Percentiles rank a stretch among this genome's conserved stretches.
Conservation (phyloP, 2,329 filamentous ascomycete genomes). For the Colletotrichum sp. region DNA sequence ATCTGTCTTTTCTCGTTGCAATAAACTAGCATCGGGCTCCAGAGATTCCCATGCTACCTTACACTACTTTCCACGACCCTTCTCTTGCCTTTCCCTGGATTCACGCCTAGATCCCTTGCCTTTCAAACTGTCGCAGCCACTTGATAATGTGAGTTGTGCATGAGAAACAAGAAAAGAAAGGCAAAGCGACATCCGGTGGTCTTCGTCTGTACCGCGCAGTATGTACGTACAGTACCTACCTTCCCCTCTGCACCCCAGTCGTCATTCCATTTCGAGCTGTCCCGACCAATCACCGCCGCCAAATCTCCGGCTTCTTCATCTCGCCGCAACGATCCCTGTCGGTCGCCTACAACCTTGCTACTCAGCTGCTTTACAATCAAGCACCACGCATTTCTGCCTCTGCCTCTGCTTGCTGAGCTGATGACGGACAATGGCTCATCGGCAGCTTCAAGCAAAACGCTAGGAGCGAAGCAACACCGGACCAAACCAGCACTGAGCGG, state of each 20-base stretch:
- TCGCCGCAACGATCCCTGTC: neutral
- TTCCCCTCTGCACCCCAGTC: neutral
- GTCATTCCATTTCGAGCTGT: neutral
- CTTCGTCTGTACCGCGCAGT: neutral
- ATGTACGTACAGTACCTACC: neutral
- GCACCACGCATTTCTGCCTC: neutral
- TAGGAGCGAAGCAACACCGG: neutral
- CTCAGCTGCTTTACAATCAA: neutral
- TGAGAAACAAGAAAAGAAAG: slow-evolving; percentile 4
- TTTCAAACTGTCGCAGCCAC: neutral
- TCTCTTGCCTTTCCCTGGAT: neutral
- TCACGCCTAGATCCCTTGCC: neutral
- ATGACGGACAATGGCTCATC: slow-evolving; percentile 4
- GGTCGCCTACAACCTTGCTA: neutral
- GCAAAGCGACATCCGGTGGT: neutral
- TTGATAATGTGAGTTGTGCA: neutral
- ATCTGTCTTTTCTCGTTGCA: neutral
- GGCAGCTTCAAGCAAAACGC: slow-evolving; percentile 5
- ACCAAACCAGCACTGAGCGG: slow-evolving; percentile 17
- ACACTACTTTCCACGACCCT: neutral
- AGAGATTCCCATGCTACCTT: neutral
- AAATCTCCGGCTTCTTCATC: neutral
- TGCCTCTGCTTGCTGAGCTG: neutral
- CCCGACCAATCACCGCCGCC: neutral
- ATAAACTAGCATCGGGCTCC: neutral